These are phyloP conservation scores for Silene vulgaris DNA, from an alignment of 179 eudicot species.

Conservation along the genomic window DNA sequence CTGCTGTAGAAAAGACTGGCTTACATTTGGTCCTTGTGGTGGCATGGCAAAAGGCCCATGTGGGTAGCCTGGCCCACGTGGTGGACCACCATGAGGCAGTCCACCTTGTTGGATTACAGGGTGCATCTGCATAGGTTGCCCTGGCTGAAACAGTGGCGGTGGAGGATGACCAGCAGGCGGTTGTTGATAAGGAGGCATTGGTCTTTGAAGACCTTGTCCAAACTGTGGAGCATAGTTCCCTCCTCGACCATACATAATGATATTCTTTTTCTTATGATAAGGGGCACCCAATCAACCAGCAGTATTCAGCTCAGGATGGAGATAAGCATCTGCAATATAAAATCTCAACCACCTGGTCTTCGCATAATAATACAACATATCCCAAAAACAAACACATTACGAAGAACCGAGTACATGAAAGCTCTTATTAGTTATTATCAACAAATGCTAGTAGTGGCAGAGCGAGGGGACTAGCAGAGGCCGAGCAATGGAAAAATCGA, in stretches of 20 bases:
- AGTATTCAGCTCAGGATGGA: constrained; percentile 21
- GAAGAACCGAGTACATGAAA: not conserved
- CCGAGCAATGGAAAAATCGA: too few species aligned
- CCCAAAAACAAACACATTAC: not conserved
- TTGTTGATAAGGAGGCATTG: constrained; percentile 44
- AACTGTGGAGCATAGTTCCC: constrained; percentile 49
- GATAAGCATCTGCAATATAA: constrained; percentile 23
- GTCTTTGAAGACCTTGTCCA: constrained; percentile 55
- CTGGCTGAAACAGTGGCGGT: constrained; percentile 35
- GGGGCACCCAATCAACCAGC: not conserved
- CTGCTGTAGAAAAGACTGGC: constrained; percentile 35
- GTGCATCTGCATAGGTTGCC: constrained; percentile 30
- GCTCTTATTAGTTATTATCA: not conserved
- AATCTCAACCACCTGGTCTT: constrained; percentile 9
- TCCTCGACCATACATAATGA: constrained; percentile 63
- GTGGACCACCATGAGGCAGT: constrained; percentile 30
- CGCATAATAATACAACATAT: not conserved
- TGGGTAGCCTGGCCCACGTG: constrained; percentile 35
- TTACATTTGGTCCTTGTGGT: constrained; percentile 37
- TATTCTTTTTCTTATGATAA: not conserved
- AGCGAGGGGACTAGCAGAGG: too few species aligned
- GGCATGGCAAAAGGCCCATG: constrained; percentile 33
- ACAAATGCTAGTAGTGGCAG: too few species aligned
- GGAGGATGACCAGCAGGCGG: constrained; percentile 35
- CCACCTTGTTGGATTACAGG: constrained; percentile 39